These are phyloP conservation scores for Bimuria novae-zelandiae DNA, from an alignment of 2,329 filamentous ascomycete genomes.

Conservation along the genomic window DNA sequence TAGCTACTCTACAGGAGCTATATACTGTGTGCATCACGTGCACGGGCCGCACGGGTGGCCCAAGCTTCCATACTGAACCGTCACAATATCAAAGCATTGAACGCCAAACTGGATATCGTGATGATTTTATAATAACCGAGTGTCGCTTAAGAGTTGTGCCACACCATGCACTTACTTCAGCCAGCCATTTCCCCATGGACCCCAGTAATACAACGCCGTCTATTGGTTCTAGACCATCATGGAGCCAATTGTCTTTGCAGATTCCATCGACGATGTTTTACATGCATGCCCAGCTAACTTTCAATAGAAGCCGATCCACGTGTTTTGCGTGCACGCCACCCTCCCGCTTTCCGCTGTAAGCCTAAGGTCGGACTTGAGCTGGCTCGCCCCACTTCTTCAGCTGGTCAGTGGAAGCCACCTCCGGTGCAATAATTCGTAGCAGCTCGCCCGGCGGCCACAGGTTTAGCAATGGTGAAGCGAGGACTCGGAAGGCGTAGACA, in stretches of 20 bases:
- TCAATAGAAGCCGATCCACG: background rate
- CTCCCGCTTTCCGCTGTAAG: background rate
- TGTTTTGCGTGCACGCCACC: background rate
- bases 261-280: background rate
- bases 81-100: too few species aligned
- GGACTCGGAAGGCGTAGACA: background rate
- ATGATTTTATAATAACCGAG: too few species aligned
- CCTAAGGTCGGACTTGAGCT: background rate
- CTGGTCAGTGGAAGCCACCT: slow-evolving; percentile 5
- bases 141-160: background rate
- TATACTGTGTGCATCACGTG: too few species aligned
- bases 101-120: too few species aligned
- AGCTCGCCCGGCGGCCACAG: background rate
- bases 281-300: background rate
- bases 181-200: background rate
- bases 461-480: background rate
- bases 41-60: too few species aligned
- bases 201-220: slow-evolving; percentile 7
- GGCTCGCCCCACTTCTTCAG: slow-evolving; percentile 4
- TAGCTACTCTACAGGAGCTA: too few species aligned
- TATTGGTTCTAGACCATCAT: background rate
- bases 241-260: background rate
- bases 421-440: background rate
- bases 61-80: too few species aligned
- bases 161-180: background rate